Conservation (phyloP, 2,329 filamentous ascomycete species). For the Colletotrichum coccodes region DNA sequence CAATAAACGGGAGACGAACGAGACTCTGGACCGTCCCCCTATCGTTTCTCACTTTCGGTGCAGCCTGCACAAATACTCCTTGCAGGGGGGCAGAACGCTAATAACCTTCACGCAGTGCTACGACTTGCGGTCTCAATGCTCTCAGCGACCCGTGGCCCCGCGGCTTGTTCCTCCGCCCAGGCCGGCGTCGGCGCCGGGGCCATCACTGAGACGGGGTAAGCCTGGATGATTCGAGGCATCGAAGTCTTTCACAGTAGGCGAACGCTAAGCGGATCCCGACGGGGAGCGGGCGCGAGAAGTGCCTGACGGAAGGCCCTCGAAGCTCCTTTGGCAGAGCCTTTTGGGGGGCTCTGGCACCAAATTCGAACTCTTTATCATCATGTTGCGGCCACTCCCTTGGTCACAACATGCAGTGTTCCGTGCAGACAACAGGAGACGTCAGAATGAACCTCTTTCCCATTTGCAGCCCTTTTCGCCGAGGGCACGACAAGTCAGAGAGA, state of each 20-base stretch:
- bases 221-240: neutral
- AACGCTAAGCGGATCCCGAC: conserved; percentile 1
- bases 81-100: neutral
- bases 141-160: neutral
- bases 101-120: neutral
- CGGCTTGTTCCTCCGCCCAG: neutral
- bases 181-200: conserved; percentile 2
- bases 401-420: neutral
- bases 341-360: neutral
- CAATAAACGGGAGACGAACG: neutral
- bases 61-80: neutral
- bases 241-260: neutral
- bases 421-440: neutral
- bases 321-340: neutral
- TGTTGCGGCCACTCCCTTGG: neutral
- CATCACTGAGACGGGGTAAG: conserved; percentile 1
- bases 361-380: neutral
- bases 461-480: neutral
- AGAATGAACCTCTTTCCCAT: neutral
- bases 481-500: neutral
- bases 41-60: neutral
- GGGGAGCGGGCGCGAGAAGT: neutral
- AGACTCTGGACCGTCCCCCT: neutral
- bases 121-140: neutral
- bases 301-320: neutral